phyloP scores from a whole-genome alignment of 2,329 filamentous ascomycete species.

The Exophiala xenobiotica region DNA sequence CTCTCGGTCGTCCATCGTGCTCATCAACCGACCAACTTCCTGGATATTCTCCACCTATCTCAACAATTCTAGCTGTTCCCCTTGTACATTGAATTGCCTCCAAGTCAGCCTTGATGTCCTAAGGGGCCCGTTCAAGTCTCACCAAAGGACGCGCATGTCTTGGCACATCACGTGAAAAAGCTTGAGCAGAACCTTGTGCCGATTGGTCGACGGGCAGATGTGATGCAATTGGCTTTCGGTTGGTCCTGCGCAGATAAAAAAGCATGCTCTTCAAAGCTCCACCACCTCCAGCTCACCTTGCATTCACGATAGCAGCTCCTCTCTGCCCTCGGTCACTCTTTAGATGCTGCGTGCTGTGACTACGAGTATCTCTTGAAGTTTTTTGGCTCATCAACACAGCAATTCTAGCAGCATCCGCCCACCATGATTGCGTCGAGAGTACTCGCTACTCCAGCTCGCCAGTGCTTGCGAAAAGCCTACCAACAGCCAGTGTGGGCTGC shows the following conservation, averaged over 20 bases:
- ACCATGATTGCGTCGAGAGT: conserved; percentile 82
- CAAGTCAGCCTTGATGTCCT: not conserved
- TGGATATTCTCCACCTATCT: too few relatives aligned
- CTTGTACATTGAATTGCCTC: too few relatives aligned
- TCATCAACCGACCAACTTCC: too few relatives aligned
- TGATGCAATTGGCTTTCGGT: conserved; percentile 21
- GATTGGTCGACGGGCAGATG: not conserved
- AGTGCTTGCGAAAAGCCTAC: conserved; percentile 70
- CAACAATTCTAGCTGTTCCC: too few relatives aligned
- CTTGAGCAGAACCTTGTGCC: not conserved
- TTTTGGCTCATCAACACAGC: conserved; percentile 24
- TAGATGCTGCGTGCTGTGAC: conserved; percentile 22
- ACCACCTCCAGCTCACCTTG: conserved; percentile 5
- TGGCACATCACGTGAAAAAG: not conserved
- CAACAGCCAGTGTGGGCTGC: conserved; percentile 48
- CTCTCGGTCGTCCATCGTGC: conserved; percentile 69
- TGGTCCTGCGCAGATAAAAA: conserved; percentile 4
- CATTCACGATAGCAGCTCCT: conserved; percentile 11
- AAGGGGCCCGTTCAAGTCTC: not conserved
- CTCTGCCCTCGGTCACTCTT: conserved; percentile 8
- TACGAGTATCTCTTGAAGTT: conserved; percentile 30
- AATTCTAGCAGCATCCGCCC: conserved; percentile 30
- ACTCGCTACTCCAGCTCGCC: conserved; percentile 72
- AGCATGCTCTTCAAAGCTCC: conserved; percentile 16
- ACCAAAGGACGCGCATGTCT: not conserved